Conservation (phyloP, 192 early-diverging fungal genomes). For the Entophlyctis luteolus region DNA sequence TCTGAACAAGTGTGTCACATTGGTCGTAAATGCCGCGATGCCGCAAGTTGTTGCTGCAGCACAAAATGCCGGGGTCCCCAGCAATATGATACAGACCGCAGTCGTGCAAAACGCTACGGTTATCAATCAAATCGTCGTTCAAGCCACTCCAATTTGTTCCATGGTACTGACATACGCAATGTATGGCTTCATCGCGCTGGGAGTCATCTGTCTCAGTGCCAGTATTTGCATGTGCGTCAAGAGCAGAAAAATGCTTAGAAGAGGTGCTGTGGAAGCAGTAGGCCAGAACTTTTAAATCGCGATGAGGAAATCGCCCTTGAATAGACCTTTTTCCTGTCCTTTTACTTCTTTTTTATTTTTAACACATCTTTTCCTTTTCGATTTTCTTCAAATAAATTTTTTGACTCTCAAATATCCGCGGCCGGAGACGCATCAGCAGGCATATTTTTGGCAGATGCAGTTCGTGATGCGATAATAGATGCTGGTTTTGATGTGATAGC, state of each 20-base stretch:
- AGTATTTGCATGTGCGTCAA: background rate
- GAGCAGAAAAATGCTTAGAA: background rate
- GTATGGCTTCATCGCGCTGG: background rate
- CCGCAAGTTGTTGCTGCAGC: background rate
- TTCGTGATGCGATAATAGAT: slow-evolving; percentile 16
- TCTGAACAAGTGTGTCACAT: background rate
- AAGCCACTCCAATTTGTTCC: background rate
- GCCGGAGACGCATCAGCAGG: slow-evolving; percentile 2
- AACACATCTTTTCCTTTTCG: background rate
- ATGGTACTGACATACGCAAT: background rate
- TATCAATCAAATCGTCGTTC: background rate
- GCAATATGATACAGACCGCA: background rate
- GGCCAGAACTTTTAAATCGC: background rate
- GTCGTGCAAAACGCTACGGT: background rate
- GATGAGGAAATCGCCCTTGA: too few species aligned
- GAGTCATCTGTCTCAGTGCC: background rate
- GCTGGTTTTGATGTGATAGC: background rate
- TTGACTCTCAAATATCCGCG: background rate
- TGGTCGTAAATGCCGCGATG: background rate
- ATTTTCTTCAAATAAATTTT: background rate
- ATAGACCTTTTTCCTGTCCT: too few species aligned
- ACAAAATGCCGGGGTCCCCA: too few species aligned
- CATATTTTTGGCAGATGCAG: slow-evolving; percentile 3
- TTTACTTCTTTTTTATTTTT: background rate
- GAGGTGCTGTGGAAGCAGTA: background rate